Evolutionary conservation across 257 asterid genomes (phyloP).

Genomic region (Ophiorrhiza pumila): DNA sequence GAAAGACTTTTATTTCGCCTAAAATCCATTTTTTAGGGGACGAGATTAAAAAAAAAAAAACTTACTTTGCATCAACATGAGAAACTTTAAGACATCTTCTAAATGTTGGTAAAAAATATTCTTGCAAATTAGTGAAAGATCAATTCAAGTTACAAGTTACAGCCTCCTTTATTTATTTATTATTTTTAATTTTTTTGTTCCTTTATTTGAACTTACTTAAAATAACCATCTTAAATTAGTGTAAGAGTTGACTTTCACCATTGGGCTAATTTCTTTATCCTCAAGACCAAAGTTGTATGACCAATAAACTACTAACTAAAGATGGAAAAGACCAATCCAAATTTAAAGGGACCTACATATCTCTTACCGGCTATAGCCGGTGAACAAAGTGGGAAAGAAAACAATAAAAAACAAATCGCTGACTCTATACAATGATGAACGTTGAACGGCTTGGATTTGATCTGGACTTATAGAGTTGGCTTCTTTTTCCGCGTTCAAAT

Average conservation of each 20-base stretch:
- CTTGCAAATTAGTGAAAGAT: no score
- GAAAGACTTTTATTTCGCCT: no score
- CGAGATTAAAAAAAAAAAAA: no score
- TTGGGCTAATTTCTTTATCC: not conserved
- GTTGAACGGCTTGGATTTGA: constrained; percentile 5
- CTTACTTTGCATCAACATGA: no score
- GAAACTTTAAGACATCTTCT: no score
- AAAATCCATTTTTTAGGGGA: no score
- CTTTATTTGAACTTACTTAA: not conserved
- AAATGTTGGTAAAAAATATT: no score
- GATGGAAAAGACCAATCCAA: not conserved
- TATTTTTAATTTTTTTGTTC: no score
- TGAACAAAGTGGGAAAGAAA: not conserved
- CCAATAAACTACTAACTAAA: no score
- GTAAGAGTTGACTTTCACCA: not conserved
- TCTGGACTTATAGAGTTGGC: not conserved
- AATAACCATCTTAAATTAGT: not conserved
- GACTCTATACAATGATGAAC: not conserved
- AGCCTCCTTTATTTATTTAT: not conserved
- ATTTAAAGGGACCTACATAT: not conserved
- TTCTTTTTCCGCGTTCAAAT: not conserved
- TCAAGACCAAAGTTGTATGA: not conserved
- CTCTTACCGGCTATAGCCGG: constrained; percentile 15
- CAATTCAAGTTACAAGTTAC: not conserved
- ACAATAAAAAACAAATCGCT: constrained; percentile 1